Conservation (phyloP, 257 asterid genomes). For the Gentiana straminea region DNA sequence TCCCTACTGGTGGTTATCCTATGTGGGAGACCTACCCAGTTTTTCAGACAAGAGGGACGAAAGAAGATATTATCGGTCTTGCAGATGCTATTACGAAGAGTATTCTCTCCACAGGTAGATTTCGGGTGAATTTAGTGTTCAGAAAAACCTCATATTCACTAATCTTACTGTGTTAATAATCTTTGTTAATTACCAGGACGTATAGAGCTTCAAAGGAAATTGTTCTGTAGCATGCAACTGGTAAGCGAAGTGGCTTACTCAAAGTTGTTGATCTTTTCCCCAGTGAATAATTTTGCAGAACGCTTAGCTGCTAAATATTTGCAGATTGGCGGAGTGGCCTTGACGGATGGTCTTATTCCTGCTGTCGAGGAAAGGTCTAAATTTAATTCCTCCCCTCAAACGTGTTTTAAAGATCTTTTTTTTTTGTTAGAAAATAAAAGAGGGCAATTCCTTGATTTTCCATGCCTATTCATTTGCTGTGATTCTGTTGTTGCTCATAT, state of each 20-base stretch:
- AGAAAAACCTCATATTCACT: constrained; percentile 6
- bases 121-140: constrained; percentile 7
- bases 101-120: constrained; percentile 72
- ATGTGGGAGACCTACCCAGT: constrained; percentile 90
- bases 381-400: neutral
- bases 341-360: constrained; percentile 71
- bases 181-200: constrained; percentile 42
- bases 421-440: too few relatives aligned
- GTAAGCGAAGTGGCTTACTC: constrained; percentile 30
- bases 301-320: constrained; percentile 16
- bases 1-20: constrained; percentile 44
- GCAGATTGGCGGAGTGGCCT: constrained; percentile 89
- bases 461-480: neutral
- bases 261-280: neutral
- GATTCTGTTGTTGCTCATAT: too few relatives aligned
- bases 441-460: too few relatives aligned
- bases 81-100: constrained; percentile 97
- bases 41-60: constrained; percentile 62
- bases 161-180: constrained; percentile 14
- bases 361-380: constrained; percentile 91
- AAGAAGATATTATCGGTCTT: constrained; percentile 75
- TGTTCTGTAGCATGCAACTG: constrained; percentile 98
- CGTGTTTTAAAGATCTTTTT: too few relatives aligned
- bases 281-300: neutral
- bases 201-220: constrained; percentile 84